phyloP scores from a whole-genome alignment of 2,329 filamentous ascomycete species.

The Camillea tinctor region DNA sequence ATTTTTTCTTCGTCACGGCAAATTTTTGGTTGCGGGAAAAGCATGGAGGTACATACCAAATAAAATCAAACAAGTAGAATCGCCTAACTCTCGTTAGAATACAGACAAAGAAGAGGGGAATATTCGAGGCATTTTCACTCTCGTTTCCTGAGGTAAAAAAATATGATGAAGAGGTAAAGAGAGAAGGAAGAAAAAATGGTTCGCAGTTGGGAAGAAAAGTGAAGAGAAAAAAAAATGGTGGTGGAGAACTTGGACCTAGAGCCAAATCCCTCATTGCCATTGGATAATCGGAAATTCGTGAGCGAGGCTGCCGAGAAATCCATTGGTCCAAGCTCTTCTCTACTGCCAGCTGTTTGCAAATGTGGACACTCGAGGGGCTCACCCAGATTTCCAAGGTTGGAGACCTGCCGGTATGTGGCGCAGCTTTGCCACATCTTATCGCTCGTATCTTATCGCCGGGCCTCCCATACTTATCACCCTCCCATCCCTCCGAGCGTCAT shows the following conservation, averaged over 20 bases:
- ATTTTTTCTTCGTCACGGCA: conserved; percentile 44
- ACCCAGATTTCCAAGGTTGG: background rate
- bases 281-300: conserved; percentile 3
- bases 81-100: conserved; percentile 1
- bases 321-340: background rate
- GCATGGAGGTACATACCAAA: conserved; percentile 5
- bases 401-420: too few species aligned
- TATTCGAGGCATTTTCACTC: background rate
- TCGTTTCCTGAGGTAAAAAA: background rate
- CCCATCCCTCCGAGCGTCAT: conserved; percentile 3
- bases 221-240: conserved; percentile 5
- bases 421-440: background rate
- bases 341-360: background rate
- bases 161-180: background rate
- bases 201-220: conserved; percentile 1
- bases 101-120: background rate
- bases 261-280: too few species aligned
- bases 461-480: conserved; percentile 4
- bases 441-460: background rate
- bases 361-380: too few species aligned
- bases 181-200: background rate
- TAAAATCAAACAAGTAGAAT: background rate
- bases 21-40: conserved; percentile 9
- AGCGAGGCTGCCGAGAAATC: background rate
- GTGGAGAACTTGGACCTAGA: conserved; percentile 6